phyloP scores from a whole-genome alignment of 2,329 filamentous ascomycete species.

The Talaromyces sp. region DNA sequence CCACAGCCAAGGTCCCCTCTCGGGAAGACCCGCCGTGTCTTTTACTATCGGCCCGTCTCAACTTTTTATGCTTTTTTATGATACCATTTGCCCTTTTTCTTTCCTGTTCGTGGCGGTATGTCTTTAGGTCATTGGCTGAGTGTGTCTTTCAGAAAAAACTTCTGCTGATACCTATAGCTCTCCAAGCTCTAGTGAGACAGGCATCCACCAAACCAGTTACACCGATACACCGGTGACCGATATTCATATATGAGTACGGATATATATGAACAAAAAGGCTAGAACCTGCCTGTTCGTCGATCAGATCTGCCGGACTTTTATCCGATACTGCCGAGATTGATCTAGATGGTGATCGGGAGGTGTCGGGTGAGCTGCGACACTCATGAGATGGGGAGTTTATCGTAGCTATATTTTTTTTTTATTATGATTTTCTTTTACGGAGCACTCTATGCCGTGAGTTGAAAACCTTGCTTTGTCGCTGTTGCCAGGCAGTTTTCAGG shows the following conservation, averaged over 20 bases:
- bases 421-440: neutral
- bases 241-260: no score
- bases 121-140: neutral
- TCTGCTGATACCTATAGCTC: neutral
- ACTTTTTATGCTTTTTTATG: neutral
- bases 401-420: neutral
- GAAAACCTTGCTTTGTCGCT: neutral
- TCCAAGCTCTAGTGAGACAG: neutral
- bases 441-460: neutral
- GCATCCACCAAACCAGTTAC: neutral
- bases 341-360: neutral
- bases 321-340: neutral
- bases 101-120: neutral
- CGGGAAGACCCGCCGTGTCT: slow-evolving; percentile 10
- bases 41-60: slow-evolving; percentile 5
- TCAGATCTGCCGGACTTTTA: neutral
- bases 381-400: neutral
- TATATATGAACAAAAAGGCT: neutral
- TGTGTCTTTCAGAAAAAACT: neutral
- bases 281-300: neutral
- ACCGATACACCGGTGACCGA: neutral
- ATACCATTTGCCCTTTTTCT: neutral
- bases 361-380: neutral
- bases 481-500: no score
- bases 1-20: neutral